These are phyloP conservation scores for Balakata baccata DNA, from an alignment of 345 rosid genomes.

Conservation along the genomic window DNA sequence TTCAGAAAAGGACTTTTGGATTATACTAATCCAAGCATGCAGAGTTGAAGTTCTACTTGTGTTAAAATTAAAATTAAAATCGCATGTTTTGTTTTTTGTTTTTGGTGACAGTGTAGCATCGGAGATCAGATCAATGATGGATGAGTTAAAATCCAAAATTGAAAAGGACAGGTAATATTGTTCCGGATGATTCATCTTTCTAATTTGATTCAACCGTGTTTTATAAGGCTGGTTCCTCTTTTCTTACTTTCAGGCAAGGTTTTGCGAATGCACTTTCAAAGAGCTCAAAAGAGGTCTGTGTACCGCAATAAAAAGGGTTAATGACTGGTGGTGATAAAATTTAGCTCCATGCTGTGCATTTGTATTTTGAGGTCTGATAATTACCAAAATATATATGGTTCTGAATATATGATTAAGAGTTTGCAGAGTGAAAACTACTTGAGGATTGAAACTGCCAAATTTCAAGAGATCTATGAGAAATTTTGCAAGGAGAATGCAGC, in stretches of 20 bases:
- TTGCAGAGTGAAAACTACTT: constrained; percentile 62
- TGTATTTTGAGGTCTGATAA: background rate
- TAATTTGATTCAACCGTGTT: background rate
- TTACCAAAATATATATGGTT: background rate
- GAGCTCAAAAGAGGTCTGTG: constrained; percentile 77
- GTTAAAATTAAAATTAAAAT: background rate
- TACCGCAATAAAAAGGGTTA: constrained; percentile 3
- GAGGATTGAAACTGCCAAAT: constrained; percentile 63
- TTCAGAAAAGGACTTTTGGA: background rate
- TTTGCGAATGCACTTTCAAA: constrained; percentile 60
- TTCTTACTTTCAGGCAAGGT: constrained; percentile 44
- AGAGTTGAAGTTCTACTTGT: no score
- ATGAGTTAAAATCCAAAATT: constrained; percentile 63
- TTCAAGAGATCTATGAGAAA: constrained; percentile 56
- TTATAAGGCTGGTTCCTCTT: no score
- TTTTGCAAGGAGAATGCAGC: constrained; percentile 61
- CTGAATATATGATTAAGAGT: constrained; percentile 10
- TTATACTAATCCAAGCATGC: background rate
- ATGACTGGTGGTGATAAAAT: constrained; percentile 8
- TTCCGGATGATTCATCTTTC: background rate
- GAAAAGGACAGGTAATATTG: constrained; percentile 72
- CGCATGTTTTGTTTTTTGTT: background rate
- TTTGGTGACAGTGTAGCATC: constrained; percentile 55
- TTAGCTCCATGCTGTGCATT: background rate
- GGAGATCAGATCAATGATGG: constrained; percentile 61